Base-by-base conservation (phyloP, 371 early-diverging fungal genomes). In the Mortierella sp. region DNA sequence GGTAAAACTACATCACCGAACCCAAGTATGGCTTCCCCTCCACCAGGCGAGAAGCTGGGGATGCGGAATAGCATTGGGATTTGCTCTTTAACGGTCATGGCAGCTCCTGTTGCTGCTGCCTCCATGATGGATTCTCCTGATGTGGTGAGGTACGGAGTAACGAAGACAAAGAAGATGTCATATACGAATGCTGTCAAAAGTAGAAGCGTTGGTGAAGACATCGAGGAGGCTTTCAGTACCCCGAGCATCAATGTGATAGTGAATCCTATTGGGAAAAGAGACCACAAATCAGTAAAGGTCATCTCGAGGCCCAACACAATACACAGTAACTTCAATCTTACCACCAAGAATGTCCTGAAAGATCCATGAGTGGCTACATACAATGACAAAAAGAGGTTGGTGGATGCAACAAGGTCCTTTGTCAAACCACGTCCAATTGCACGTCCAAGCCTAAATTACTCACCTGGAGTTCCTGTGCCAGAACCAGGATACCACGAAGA, bases 1-100 rank as follows among this genome's bases (percentile, higher is more conserved):
- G 80, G 80, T n/a, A 80, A 52, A 27, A 74, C 76, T 45, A 80
- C 70, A 38, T 80, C 76, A 13, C 80, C 80, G 52, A 80, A 80
- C 9, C 80, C 80, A 10, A 80, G 55, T 56, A 80, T 71, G 55
- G 80, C 74, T 19, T 80, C 71, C 10, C 74, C 80, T 45, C 64
- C 64, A 9, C 21, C 31, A 4, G 45, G 24, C 9, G 50, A 43
- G 41, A 45, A 50, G 54, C 65, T 65, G 4, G 80, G 80, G 21
- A 80, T 56, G 18, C 74, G 67, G 47, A 73, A 76, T 12, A 80
- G 62, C 76, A 80, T 69, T 0, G 80, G 80, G 16, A 80, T 63
- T 0, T 71, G 57, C 28, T 80, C 80, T 23, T 71, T 71, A 52
- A 76, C 74, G 3, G 80, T 80, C 63, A 73, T 45, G 3, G 65